Conservation (phyloP, 805 yeast species). For the Hanseniaspora jakobsenii region DNA sequence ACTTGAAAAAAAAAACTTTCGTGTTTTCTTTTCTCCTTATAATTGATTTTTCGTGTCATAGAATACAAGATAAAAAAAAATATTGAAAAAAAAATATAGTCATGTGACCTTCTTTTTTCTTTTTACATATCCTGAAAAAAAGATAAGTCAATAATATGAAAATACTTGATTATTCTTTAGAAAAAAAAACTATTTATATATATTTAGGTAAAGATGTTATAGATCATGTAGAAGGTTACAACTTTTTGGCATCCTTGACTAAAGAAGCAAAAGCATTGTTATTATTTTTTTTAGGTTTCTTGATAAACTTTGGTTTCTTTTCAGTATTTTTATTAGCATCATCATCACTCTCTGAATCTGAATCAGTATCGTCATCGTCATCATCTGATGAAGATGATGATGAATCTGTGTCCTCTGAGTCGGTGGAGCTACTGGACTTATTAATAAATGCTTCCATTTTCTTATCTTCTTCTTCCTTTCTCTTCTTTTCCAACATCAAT, state of each 20-base stretch:
- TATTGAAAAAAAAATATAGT: no score
- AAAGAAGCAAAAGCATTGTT: slow-evolving; percentile 40
- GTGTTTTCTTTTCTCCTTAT: no score
- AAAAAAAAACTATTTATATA: no score
- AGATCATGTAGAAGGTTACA: background rate
- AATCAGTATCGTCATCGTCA: slow-evolving; percentile 16
- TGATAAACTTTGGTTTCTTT: slow-evolving; percentile 30
- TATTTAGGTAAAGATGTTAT: no score
- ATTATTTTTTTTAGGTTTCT: slow-evolving; percentile 28
- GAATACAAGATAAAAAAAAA: no score
- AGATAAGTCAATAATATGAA: no score
- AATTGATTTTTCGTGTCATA: no score
- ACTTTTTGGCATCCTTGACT: slow-evolving; percentile 35
- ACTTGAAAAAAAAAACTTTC: no score
- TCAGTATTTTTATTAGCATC: slow-evolving; percentile 8
- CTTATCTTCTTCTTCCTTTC: slow-evolving; percentile 13
- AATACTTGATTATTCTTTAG: background rate
- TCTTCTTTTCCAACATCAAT: slow-evolving; percentile 1
- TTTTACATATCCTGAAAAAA: no score
- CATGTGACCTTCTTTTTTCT: no score
- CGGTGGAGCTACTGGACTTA: slow-evolving; percentile 4
- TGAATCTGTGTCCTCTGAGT: slow-evolving; percentile 1
- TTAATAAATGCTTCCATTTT: background rate
- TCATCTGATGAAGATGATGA: no score
- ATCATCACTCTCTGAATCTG: slow-evolving; percentile 18